Evolutionary conservation across 768 basidiomycete genomes (phyloP), one percentile per base, ranked within the genome.

Genomic region (Hygrophorus pudorinus): DNA sequence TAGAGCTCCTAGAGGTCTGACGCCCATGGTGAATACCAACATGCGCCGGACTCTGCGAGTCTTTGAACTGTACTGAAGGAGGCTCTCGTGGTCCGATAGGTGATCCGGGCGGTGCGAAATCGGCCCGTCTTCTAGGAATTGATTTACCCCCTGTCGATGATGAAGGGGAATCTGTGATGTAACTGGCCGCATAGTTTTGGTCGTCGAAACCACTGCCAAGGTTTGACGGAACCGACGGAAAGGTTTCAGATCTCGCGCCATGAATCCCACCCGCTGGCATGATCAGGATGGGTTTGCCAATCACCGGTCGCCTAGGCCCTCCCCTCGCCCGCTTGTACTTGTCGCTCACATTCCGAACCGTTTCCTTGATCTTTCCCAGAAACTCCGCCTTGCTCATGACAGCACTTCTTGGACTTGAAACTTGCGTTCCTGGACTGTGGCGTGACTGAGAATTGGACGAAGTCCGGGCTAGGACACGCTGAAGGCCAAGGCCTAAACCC

Each of bases 351-450:
- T 76, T 71, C 45, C 84, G 69, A 28, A 81, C 77, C 2, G 81
- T 80, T 38, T 76, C 68, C 49, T 65, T 73, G 34, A 86, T 69
- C 56, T 66, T 72, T n/a, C 70, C 68, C 42, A 85, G 51, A 54
- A 86, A 85, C 55, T 84, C 80, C 13, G 65, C 68, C 58, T 85
- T 87, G 56, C 71, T 79, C 72, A 85, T 78, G 31, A 81, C 50
- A 11, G 32, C 67, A 7, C 70, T 24, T 24, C 7, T 73, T 6
- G 79, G 71, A 45, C 69, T 73, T 35, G 52, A 57, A 35, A 44
- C 41, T 40, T 58, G 61, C 27, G 56, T 56, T 2, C 53, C 55
- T 24, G 62, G 44, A 21, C 52, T 51, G 38, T 8, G 53, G 36
- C 51, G 58, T 53, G 49, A 55, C 58, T 50, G 49, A 48, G 41